phyloP scores from a whole-genome alignment of 108 stramenopile genomes.

The Discostella stelligeroides region DNA sequence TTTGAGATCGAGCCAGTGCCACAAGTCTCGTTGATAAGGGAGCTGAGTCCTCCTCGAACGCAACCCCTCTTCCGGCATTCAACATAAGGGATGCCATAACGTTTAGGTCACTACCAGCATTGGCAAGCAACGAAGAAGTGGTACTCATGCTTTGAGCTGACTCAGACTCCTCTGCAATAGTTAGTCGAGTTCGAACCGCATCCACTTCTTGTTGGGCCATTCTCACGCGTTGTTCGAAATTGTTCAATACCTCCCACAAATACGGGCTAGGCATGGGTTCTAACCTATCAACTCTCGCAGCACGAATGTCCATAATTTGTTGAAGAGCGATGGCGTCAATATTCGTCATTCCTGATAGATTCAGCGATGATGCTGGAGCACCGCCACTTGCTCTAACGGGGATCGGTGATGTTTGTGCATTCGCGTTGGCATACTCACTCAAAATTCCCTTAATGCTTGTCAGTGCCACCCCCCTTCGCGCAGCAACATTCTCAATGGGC shows the following conservation, averaged over 20 bases:
- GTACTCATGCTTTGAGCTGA: conserved; percentile 16
- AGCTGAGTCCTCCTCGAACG: conserved; percentile 1
- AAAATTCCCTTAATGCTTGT: conserved; percentile 22
- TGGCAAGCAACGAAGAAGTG: conserved; percentile 24
- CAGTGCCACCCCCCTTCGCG: conserved; percentile 56
- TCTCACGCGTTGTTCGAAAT: conserved; percentile 58
- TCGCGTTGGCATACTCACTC: neutral
- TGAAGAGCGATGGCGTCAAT: conserved; percentile 43
- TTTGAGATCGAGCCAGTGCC: conserved; percentile 50
- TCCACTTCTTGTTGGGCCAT: conserved; percentile 34
- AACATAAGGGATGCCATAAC: conserved; percentile 30
- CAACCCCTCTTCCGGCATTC: conserved; percentile 18
- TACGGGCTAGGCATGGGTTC: conserved; percentile 81
- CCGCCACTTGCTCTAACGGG: neutral
- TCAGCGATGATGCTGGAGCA: conserved; percentile 17
- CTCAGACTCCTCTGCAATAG: conserved; percentile 32
- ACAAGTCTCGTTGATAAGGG: conserved; percentile 39
- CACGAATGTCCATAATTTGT: conserved; percentile 64
- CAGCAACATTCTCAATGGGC: conserved; percentile 77
- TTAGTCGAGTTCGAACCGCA: conserved; percentile 27
- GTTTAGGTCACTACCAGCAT: conserved; percentile 7
- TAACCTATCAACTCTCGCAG: conserved; percentile 71
- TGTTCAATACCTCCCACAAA: conserved; percentile 64
- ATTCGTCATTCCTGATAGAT: conserved; percentile 30
- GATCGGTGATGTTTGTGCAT: neutral